A percentile compares a stretch with the other conserved stretches of the same genome.
These are phyloP conservation scores for Tylopilus rubrobrunneus DNA, from an alignment of 768 basidiomycete species.

Conservation along the genomic window DNA sequence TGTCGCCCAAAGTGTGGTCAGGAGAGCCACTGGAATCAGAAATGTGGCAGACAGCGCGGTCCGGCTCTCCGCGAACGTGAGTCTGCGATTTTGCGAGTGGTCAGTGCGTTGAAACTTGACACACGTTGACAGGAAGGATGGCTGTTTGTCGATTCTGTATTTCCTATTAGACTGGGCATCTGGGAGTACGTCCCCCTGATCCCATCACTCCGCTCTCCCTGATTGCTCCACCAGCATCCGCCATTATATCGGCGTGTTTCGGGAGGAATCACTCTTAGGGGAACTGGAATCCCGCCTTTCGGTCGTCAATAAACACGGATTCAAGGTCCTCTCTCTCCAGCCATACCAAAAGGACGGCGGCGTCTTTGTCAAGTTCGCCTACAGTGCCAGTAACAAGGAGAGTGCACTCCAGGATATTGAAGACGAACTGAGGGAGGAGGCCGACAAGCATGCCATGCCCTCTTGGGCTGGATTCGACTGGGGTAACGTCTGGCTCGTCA, in stretches of 20 bases:
- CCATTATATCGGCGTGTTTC: slow-evolving; percentile 57
- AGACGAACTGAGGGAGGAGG: slow-evolving; percentile 41
- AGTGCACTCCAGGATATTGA: slow-evolving; percentile 47
- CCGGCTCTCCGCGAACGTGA: slow-evolving; percentile 15
- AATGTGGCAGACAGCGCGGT: slow-evolving; percentile 8
- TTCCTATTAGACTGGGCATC: slow-evolving; percentile 64
- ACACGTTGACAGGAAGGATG: slow-evolving; percentile 43
- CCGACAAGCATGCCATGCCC: slow-evolving; percentile 48
- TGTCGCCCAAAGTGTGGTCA: neutral
- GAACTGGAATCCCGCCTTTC: slow-evolving; percentile 47
- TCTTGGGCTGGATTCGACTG: slow-evolving; percentile 55
- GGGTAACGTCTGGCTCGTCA: slow-evolving; percentile 67
- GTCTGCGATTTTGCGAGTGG: slow-evolving; percentile 12
- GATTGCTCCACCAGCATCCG: slow-evolving; percentile 48
- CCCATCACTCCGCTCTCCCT: neutral
- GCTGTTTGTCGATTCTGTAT: slow-evolving; percentile 75
- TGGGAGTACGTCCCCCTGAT: slow-evolving; percentile 59
- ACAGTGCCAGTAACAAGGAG: slow-evolving; percentile 37
- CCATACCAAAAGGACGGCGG: slow-evolving; percentile 80
- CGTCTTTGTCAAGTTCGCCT: slow-evolving; percentile 74
- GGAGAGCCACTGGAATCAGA: neutral
- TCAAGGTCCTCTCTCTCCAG: slow-evolving; percentile 60
- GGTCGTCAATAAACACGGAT: slow-evolving; percentile 49
- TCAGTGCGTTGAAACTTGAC: slow-evolving; percentile 3
- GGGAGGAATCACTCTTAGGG: slow-evolving; percentile 54